Evolutionary conservation across 768 basidiomycete species (phyloP), one percentile per base, ranked within the genome.

Genomic region (Tylopilus vinaceipallidus): DNA sequence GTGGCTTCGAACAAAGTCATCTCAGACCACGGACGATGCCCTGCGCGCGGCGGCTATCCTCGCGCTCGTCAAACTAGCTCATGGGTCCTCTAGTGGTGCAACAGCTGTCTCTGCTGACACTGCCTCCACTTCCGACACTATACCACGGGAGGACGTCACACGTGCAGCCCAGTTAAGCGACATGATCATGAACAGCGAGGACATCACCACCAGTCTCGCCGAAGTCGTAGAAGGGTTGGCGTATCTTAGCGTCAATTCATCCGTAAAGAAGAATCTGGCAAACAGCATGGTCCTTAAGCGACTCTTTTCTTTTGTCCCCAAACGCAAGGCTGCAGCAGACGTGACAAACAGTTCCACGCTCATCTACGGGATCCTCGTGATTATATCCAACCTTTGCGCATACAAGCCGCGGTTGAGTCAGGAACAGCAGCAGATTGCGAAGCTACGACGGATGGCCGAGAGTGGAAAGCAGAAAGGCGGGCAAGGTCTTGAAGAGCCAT

Each of bases 201-300:
- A 64, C 9, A 70, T 77, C 27, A 56, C 65, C 6, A 58, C 75
- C 19, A 76, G 80, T 12, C 57, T 81, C 14, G 69, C 74, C 8
- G 85, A 92, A 53, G 84, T 83, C 4, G 74, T 94, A 13, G 94
- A 97, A 70, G 91, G 86, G 0, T 71, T 97, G 42, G 89, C 88
- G n/a, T 88, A 94, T 67, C 79, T 92, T 49, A 89, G 83, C 50
- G 71, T 78, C 41, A 77, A 82, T 55, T 74, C 88, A 1, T 52
- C 65, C 2, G 74, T 87, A 50, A 88, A 90, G 62, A 83, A 88
- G 50, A 62, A 57, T 22, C 67, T 94, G 43, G 79, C 84, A 7
- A 71, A 69, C 14, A 76, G 84, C 55, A 16, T 71, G 0, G 83
- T 91, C 64, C 74, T 91, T 39, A 72, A 71, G 43, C 69, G 71